Evolutionary conservation across 108 stramenopile genomes (phyloP).

Genomic region (Nitzschia sp.): DNA sequence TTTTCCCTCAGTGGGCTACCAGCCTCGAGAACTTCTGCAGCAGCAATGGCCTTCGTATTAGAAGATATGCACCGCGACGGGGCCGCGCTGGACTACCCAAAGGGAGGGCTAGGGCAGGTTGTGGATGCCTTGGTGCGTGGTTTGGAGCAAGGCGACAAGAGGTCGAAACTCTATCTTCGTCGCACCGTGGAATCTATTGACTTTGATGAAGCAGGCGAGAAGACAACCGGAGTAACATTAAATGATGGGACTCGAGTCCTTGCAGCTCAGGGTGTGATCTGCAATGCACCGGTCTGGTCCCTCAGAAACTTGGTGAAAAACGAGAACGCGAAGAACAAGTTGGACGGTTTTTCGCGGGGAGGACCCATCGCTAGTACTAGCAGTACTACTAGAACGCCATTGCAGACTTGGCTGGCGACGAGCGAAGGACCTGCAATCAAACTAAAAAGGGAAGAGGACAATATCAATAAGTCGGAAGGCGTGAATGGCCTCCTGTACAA

Average conservation of each 20-base stretch:
- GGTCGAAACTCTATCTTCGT: conserved; percentile 69
- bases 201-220: conserved; percentile 46
- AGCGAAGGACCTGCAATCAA: conserved; percentile 33
- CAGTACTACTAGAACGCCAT: conserved; percentile 13
- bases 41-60: conserved; percentile 93
- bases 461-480: neutral
- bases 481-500: conserved; percentile 40
- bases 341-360: conserved; percentile 27
- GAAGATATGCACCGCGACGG: conserved; percentile 88
- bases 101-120: conserved; percentile 79
- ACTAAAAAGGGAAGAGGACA: neutral
- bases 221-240: conserved; percentile 65
- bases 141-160: conserved; percentile 65
- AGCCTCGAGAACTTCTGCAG: conserved; percentile 84
- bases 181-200: conserved; percentile 68
- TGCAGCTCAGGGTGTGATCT: conserved; percentile 81
- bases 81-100: conserved; percentile 85
- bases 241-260: conserved; percentile 46
- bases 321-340: conserved; percentile 40
- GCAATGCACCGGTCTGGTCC: conserved; percentile 84
- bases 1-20: conserved; percentile 88
- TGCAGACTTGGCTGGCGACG: conserved; percentile 38
- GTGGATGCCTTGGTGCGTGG: conserved; percentile 89
- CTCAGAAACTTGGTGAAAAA: conserved; percentile 63
- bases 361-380: conserved; percentile 9